Evolutionary conservation across 192 early-diverging fungal genomes (phyloP).

Genomic region (Dimargaris cristalligena): DNA sequence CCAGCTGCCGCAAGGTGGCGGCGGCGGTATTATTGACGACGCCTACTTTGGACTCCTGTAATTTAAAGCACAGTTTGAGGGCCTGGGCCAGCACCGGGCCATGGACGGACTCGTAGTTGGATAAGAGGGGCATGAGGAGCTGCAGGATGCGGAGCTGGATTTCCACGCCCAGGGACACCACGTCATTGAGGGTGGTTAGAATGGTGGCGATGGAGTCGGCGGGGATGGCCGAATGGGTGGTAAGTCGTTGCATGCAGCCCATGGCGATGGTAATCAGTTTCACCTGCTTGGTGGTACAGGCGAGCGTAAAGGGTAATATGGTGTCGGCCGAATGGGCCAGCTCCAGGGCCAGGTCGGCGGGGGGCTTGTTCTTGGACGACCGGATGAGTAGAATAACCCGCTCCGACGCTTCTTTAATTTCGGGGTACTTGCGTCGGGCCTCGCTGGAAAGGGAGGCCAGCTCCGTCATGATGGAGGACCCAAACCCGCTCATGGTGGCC

Average conservation of each 20-base stretch:
- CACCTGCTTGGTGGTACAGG: conserved; percentile 68
- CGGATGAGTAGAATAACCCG: conserved; percentile 35
- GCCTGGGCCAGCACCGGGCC: conserved; percentile 72
- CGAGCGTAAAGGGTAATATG: conserved; percentile 67
- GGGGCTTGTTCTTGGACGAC: conserved; percentile 21
- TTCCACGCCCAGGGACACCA: conserved; percentile 51
- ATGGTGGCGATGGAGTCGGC: conserved; percentile 37
- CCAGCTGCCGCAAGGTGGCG: conserved; percentile 68
- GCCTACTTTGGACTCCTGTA: conserved; percentile 69
- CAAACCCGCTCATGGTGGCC: conserved; percentile 52
- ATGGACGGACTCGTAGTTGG: conserved; percentile 60
- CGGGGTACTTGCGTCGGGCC: conserved; percentile 73
- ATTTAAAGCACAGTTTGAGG: conserved; percentile 58
- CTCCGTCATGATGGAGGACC: conserved; percentile 57
- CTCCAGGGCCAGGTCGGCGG: conserved; percentile 35
- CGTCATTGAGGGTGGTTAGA: conserved; percentile 50
- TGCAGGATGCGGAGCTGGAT: conserved; percentile 90
- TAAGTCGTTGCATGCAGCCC: conserved; percentile 52
- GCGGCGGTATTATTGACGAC: conserved; percentile 75
- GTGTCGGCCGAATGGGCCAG: conserved; percentile 54
- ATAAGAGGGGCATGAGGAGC: conserved; percentile 73
- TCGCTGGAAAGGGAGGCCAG: conserved; percentile 71
- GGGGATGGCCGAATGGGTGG: conserved; percentile 20
- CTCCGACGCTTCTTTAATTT: conserved; percentile 77
- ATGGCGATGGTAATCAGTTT: conserved; percentile 68